phyloP scores from a whole-genome alignment of 2,329 filamentous ascomycete species.

The Hymenoscyphus scutula region DNA sequence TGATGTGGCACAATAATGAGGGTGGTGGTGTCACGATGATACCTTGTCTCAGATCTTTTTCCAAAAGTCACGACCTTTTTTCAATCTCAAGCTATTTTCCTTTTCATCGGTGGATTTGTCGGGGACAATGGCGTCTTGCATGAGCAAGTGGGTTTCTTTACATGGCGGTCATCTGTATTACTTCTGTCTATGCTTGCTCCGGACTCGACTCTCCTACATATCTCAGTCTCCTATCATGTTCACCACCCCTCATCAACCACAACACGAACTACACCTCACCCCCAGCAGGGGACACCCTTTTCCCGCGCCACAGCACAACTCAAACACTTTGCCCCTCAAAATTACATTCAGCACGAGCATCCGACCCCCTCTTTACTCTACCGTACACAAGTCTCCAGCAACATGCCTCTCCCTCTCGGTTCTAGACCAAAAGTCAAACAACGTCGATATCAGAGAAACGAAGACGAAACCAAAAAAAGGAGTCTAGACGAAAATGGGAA shows the following conservation, averaged over 20 bases:
- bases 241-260: background rate
- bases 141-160: background rate
- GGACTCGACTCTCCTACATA: background rate
- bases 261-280: background rate
- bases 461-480: background rate
- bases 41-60: slow-evolving; percentile 4
- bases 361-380: background rate
- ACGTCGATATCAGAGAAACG: background rate
- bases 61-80: background rate
- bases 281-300: background rate
- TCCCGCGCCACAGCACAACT: background rate
- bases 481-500: background rate
- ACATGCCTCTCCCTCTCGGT: slow-evolving; percentile 2
- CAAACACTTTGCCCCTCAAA: background rate
- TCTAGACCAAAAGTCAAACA: background rate
- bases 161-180: background rate
- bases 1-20: slow-evolving; percentile 3
- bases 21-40: slow-evolving; percentile 11
- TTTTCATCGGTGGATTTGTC: background rate
- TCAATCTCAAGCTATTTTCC: background rate
- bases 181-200: background rate
- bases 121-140: background rate
- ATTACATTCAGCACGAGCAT: slow-evolving; percentile 1
- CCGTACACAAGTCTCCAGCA: background rate
- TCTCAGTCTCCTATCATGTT: background rate